Base-by-base conservation (phyloP, 495 filamentous ascomycete species). In the Xylaria flabelliformis region DNA sequence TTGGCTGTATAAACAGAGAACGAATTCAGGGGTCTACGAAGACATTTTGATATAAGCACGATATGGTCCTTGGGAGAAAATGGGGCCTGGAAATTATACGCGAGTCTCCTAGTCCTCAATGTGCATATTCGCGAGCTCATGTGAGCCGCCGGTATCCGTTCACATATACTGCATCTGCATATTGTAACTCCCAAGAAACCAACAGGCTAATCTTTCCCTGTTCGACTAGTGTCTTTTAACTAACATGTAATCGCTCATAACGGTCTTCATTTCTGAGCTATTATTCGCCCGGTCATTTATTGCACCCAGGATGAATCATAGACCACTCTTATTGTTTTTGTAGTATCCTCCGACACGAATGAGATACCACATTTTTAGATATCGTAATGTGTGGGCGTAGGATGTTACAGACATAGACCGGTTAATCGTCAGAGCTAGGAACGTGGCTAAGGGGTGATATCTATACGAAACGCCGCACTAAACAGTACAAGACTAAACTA, bases 381-480 rank as follows among this genome's bases (percentile, higher is more conserved):
- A 24, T 53, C 21, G n/a, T n/a, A n/a, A n/a, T 53, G 21, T 26
- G 21, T 36, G 19, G n/a, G 19, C 36, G n/a, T 67, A 55, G 8
- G 13, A 67, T 55, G 50, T 53, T 67, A 67, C 21, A 51, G 36
- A 55, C 2, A 21, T 13, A 53, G 26, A 56, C 34, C 15, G 24
- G n/a, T 46, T 3, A 46, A 62, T 7, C 53, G 46, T 44, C 26
- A 39, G 21, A 50, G 36, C 21, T 61, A 50, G 53, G 36, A 34
- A 29, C 24, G 39, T 46, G 41, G 50, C 53, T 12, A 48, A 69
- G 67, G 29, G 67, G 53, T 59, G 51, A 69, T 68, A 68, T 69
- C 66, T 69, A 69, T 51, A 69, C 15, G 21, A 62, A 55, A 69
- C 67, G 67, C 67, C 55, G 67, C 24, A 62, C 61, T 24, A 69